A percentile compares a stretch with the other conserved stretches of the same genome.
Conservation (phyloP, 176 grass and related monocot genomes). For the Saccharum officinarum region DNA sequence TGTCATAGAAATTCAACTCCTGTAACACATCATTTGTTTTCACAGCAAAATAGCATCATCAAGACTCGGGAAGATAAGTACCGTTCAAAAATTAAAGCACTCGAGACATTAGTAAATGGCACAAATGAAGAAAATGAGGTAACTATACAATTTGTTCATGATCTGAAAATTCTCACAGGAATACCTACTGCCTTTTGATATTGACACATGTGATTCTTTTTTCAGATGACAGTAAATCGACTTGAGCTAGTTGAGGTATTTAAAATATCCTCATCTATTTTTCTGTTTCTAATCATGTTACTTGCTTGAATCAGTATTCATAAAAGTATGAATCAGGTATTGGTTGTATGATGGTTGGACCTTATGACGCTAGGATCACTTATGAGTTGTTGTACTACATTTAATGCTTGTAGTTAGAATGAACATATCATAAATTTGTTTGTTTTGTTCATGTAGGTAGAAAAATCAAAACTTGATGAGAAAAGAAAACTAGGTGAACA, state of each 20-base stretch:
- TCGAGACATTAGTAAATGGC: slow-evolving; percentile 87
- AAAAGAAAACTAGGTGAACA: slow-evolving; percentile 66
- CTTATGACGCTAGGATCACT: slow-evolving; percentile 2
- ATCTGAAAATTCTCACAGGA: slow-evolving; percentile 12
- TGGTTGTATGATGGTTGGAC: slow-evolving; percentile 4
- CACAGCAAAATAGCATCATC: slow-evolving; percentile 83
- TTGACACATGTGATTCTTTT: slow-evolving; percentile 39
- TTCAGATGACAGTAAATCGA: slow-evolving; percentile 76
- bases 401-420: neutral
- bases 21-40: slow-evolving; percentile 41
- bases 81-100: slow-evolving; percentile 80
- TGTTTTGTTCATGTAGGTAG: slow-evolving; percentile 53
- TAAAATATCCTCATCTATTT: neutral
- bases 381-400: slow-evolving; percentile 17
- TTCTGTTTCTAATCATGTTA: slow-evolving; percentile 19
- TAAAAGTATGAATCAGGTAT: neutral
- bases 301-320: slow-evolving; percentile 13
- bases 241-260: slow-evolving; percentile 82
- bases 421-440: slow-evolving; percentile 8
- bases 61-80: slow-evolving; percentile 88
- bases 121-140: slow-evolving; percentile 99
- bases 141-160: slow-evolving; percentile 5
- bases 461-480: slow-evolving; percentile 84
- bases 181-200: slow-evolving; percentile 15
- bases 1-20: slow-evolving; percentile 12